A percentile compares a stretch with the other conserved stretches of the same genome.
phyloP scores from a whole-genome alignment of 1,284 basidiomycete genomes.

The Cerrena zonata region DNA sequence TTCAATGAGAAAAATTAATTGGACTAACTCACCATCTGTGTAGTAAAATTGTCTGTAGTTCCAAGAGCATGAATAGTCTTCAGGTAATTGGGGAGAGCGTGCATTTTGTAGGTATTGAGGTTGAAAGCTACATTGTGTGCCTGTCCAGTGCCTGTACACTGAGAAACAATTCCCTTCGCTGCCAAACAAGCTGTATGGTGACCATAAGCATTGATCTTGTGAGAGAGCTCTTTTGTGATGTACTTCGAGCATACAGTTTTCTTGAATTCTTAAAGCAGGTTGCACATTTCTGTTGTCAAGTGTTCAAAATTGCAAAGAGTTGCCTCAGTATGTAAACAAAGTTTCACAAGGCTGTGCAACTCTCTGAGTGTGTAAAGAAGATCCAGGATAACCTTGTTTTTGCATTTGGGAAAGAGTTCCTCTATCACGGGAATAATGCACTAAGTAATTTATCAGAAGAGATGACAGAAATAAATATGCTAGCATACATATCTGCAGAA shows the following conservation, averaged over 20 bases:
- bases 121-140: too few species aligned
- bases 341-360: background rate
- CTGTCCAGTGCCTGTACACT: too few species aligned
- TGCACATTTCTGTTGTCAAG: too few species aligned
- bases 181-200: too few species aligned
- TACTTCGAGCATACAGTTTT: too few species aligned
- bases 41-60: too few species aligned
- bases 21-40: too few species aligned
- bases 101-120: slow-evolving; percentile 22
- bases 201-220: too few species aligned
- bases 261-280: too few species aligned
- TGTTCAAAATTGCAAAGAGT: background rate
- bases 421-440: background rate
- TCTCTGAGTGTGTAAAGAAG: background rate
- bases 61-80: slow-evolving; percentile 14
- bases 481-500: background rate
- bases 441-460: background rate
- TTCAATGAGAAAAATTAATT: too few species aligned
- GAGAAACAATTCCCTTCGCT: too few species aligned
- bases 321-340: background rate
- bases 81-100: slow-evolving; percentile 20
- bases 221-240: too few species aligned
- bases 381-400: background rate
- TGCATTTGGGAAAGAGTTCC: background rate
- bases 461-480: background rate